Conservation (phyloP, 148 eudicot species). For the Beta vulgaris region DNA sequence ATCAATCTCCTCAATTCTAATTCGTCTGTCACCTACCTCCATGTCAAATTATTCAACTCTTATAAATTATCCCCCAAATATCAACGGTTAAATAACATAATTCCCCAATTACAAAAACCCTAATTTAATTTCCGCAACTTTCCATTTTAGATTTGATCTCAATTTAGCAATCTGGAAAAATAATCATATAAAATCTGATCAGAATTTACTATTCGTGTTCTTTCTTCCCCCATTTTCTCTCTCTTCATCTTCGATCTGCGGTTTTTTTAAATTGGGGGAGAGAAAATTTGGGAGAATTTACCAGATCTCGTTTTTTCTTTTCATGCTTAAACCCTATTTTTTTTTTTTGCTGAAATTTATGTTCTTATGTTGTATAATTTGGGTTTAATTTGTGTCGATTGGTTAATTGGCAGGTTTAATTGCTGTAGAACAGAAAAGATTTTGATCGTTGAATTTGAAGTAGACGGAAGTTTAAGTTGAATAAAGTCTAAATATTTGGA, state of each 20-base stretch:
- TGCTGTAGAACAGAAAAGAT: not conserved
- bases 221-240: constrained; percentile 5
- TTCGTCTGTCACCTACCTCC: constrained; percentile 10
- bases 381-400: not conserved
- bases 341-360: not conserved
- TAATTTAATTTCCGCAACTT: not conserved
- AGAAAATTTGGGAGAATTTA: constrained; percentile 7
- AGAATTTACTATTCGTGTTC: no score
- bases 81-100: not conserved
- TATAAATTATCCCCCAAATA: not conserved
- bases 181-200: no score
- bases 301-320: constrained; percentile 4
- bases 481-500: not conserved
- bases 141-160: constrained; percentile 8
- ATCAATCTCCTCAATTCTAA: not conserved
- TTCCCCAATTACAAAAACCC: constrained; percentile 12
- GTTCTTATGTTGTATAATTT: not conserved
- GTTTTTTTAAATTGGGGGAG: not conserved
- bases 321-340: not conserved
- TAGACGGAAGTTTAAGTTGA: constrained; percentile 11
- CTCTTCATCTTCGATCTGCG: constrained; percentile 18
- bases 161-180: not conserved
- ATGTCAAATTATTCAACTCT: not conserved
- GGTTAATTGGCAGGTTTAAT: constrained; percentile 3
- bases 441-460: constrained; percentile 21